Conservation (phyloP, 352 stramenopile species). For the Thraustochytrium striatum region DNA sequence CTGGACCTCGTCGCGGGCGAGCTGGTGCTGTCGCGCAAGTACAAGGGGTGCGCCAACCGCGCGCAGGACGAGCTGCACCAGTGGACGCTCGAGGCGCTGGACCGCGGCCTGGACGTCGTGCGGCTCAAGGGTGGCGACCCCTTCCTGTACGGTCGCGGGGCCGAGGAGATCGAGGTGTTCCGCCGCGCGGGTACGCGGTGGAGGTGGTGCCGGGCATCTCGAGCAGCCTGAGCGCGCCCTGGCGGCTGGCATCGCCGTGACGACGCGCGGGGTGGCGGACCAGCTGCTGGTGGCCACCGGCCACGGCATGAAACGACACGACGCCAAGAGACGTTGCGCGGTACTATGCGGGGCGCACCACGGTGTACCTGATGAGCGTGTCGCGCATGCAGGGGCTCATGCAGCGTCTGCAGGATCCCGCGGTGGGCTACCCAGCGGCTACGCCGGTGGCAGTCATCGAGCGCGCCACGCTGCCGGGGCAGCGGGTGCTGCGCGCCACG, state of each 20-base stretch:
- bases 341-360: conserved; percentile 90
- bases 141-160: conserved; percentile 91
- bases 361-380: conserved; percentile 96
- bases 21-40: conserved; percentile 71
- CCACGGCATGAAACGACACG: conserved; percentile 52
- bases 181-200: conserved; percentile 62
- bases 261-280: conserved; percentile 87
- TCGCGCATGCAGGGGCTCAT: conserved; percentile 81
- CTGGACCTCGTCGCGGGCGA: conserved; percentile 79
- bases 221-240: conserved; percentile 88
- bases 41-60: conserved; percentile 85
- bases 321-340: conserved; percentile 80
- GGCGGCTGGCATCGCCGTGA: conserved; percentile 87
- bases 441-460: conserved; percentile 88
- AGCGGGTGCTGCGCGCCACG: conserved; percentile 56
- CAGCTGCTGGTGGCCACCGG: conserved; percentile 68
- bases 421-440: conserved; percentile 74
- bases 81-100: conserved; percentile 79
- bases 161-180: conserved; percentile 83
- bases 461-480: conserved; percentile 77
- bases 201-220: conserved; percentile 86
- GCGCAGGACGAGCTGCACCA: conserved; percentile 87
- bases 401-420: conserved; percentile 66
- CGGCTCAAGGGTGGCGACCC: conserved; percentile 95
- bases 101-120: conserved; percentile 81